Conservation (phyloP, 169 alveolate genomes). For the Plasmodium knowlesi region DNA sequence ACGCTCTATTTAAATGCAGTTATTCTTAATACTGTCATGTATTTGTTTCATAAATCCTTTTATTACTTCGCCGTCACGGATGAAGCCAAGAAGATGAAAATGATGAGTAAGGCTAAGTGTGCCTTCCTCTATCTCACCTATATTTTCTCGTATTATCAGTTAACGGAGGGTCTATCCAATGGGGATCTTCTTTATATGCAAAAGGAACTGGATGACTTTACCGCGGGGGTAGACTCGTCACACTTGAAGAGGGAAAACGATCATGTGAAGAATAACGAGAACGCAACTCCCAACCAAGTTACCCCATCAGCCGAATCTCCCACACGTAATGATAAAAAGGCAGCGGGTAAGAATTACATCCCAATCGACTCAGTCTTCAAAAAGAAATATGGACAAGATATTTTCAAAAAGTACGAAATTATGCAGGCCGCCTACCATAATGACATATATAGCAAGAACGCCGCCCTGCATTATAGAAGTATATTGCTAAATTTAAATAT, state of each 20-base stretch:
- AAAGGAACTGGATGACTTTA: slow-evolving; percentile 1
- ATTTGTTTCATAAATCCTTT: slow-evolving; percentile 54
- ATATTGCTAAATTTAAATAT: slow-evolving; percentile 25
- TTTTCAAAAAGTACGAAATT: not conserved
- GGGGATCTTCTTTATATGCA: not conserved
- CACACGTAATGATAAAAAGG: not conserved
- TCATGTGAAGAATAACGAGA: not conserved
- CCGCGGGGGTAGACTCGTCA: not conserved
- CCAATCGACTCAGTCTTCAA: not conserved
- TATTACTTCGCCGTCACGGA: slow-evolving; percentile 31
- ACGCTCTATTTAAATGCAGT: slow-evolving; percentile 49
- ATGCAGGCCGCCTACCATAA: slow-evolving; percentile 68
- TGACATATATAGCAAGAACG: slow-evolving; percentile 23
- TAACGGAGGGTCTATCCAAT: not conserved
- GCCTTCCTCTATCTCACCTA: slow-evolving; percentile 45
- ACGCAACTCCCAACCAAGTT: not conserved
- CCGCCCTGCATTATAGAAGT: slow-evolving; percentile 30
- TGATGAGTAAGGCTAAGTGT: slow-evolving; percentile 23
- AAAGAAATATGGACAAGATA: not conserved
- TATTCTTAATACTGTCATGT: slow-evolving; percentile 34
- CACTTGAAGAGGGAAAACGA: not conserved
- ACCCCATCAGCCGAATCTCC: not conserved
- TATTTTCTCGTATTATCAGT: slow-evolving; percentile 37
- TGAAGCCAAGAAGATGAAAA: not conserved
- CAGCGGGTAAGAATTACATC: not conserved